Base-by-base conservation (phyloP, 306 rosid genomes). In the Trifolium subterraneum region DNA sequence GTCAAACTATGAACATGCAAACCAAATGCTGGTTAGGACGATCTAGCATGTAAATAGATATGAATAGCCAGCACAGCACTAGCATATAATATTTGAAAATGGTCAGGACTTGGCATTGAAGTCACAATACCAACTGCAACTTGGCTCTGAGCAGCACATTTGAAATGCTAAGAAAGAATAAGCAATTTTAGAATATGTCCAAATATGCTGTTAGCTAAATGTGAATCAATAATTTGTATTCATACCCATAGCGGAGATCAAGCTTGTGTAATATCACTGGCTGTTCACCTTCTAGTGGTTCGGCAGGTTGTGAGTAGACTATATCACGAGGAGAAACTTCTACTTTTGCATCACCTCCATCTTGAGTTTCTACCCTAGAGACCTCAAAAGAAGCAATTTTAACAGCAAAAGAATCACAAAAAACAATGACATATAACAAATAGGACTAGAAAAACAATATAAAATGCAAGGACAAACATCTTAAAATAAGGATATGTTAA, bases 191-290 rank as follows among this genome's bases (percentile, higher is more conserved):
- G 31, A 76, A 63, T 71, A 68, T 52, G 45, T 68, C 59, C 31
- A 60, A 22, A 29, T 67, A 42, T 68, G 66, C 22, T 11, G 38
- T 41, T 54, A 63, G 79, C 66, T 19, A 67, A 51, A 42, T 60
- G 61, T 42, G 64, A 72, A 71, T 52, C 74, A 75, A 62, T 64
- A 67, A 75, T 47, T 59, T 35, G 64, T 45, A 60, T 75, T 33
- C 85, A 48, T 92, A 94, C 97, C 99, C 97, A 70, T 92, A 94
- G 29, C 99, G 99, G 68, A 92, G 97, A 86, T 94, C 97, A 70
- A 94, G 97, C 83, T 87, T 92, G 80, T 92, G 96, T 16, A 92
- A 77, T 84, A 94, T 75, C 6, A 45, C 83, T 59, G 96, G 90
- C 60, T 64, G 90, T 85, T 84, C 90, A 63, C 84, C 78, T 73